Percentiles rank a stretch among this genome's conserved stretches.
Evolutionary conservation across 129 eudicot genomes (phyloP).

Genomic region (Flaveria sonorensis): DNA sequence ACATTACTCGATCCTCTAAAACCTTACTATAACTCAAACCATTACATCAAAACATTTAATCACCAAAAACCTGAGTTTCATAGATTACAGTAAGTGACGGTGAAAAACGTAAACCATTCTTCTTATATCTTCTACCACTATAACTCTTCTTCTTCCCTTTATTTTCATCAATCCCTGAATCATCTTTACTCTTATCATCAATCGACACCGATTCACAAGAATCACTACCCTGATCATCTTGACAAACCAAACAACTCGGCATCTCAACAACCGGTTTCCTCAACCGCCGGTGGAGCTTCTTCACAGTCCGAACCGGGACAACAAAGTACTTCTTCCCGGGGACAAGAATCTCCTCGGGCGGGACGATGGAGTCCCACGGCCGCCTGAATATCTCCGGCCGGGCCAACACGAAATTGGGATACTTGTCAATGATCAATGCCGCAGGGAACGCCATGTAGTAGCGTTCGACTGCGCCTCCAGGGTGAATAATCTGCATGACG

Average conservation of each 20-base stretch:
- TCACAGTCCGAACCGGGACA: constrained; percentile 51
- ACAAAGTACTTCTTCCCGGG: constrained; percentile 64
- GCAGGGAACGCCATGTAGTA: constrained; percentile 83
- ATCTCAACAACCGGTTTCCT: constrained; percentile 6
- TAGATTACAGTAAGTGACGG: constrained; percentile 51
- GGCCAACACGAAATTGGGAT: constrained; percentile 56
- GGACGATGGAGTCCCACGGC: constrained; percentile 65
- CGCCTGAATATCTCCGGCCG: constrained; percentile 56
- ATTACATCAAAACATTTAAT: no score
- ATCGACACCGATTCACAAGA: no score
- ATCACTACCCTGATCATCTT: no score
- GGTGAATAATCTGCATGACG: constrained; percentile 65
- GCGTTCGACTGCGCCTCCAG: constrained; percentile 53
- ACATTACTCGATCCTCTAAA: no score
- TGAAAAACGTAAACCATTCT: constrained; percentile 33
- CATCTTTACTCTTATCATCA: no score
- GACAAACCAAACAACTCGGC: constrained; percentile 2
- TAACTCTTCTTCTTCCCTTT: constrained; percentile 9
- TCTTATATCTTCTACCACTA: not conserved
- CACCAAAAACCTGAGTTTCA: constrained; percentile 35
- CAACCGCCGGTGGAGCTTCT: constrained; percentile 49
- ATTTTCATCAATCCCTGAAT: not conserved
- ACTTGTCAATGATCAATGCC: constrained; percentile 48
- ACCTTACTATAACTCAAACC: no score
- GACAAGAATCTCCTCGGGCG: constrained; percentile 63